phyloP scores from a whole-genome alignment of 805 yeast species.

The Zygotorulaspora sp. region DNA sequence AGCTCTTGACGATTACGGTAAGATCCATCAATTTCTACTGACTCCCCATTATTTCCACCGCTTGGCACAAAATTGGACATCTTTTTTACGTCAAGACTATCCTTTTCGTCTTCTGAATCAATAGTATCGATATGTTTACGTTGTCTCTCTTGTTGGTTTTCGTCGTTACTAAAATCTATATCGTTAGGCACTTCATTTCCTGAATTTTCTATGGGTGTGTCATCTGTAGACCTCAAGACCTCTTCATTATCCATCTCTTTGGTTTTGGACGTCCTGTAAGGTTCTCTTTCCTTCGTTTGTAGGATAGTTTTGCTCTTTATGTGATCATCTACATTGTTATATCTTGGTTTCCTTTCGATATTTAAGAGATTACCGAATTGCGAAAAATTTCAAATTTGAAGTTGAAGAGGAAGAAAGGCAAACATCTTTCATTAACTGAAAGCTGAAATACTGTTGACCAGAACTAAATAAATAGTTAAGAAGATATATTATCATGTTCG shows the following conservation, averaged over 20 bases:
- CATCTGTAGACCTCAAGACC: conserved; percentile 3
- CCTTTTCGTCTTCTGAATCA: conserved; percentile 23
- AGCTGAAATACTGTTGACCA: too few relatives aligned
- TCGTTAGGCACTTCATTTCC: conserved; percentile 3
- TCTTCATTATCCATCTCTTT: conserved; percentile 9
- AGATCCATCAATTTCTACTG: conserved; percentile 28
- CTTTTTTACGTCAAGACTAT: conserved; percentile 10
- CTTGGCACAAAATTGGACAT: conserved; percentile 7
- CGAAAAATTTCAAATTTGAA: neutral
- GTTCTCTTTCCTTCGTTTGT: too few relatives aligned
- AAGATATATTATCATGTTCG: conserved; percentile 43
- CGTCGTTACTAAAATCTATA: conserved; percentile 1
- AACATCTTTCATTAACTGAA: neutral
- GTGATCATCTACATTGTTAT: too few relatives aligned
- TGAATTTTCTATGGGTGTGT: conserved; percentile 2
- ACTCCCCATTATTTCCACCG: conserved; percentile 24
- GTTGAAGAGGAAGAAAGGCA: neutral
- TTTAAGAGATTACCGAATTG: neutral
- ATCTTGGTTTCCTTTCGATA: too few relatives aligned
- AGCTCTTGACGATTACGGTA: conserved; percentile 62
- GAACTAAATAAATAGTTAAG: too few relatives aligned
- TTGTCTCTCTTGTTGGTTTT: conserved; percentile 20
- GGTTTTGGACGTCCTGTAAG: neutral
- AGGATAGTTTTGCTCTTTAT: too few relatives aligned
- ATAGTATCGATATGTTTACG: conserved; percentile 28